Evolutionary conservation across 805 yeast genomes (phyloP), one percentile per base, ranked within the genome.

Genomic region (Candida loeiensis): DNA sequence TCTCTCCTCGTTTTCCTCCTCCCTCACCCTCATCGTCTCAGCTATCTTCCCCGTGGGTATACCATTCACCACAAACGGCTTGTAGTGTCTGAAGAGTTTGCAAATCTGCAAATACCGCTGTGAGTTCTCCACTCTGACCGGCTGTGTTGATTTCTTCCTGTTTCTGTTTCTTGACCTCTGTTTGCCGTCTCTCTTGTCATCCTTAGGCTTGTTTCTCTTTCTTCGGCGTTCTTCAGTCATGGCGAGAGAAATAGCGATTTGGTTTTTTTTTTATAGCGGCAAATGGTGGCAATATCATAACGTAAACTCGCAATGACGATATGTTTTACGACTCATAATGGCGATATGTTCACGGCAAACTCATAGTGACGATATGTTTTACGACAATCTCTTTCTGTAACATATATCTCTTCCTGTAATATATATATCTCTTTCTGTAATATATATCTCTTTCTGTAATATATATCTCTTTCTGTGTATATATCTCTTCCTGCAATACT

Each of bases 31-130:
- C 7, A 34, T 34, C 9, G 41, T 33, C 6, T 33, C 37, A 2
- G 34, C 33, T 22, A 53, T 43, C 36, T 45, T 51, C 9, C 41
- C 34, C 29, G 47, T 47, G 6, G 55, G 42, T 19, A 48, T 40
- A 1, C 73, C 73, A 45, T 67, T 68, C 24, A 68, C 51, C 9
- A 73, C 65, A 8, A 66, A 51, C 5, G 71, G 72, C 14, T 47
- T 50, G 43, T 53, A 57, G 14, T 51, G 47, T 26, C 55, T 55
- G 20, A 62, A 42, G 15, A 68, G 51, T 41, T 67, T 66, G 34
- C 54, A 53, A n/a, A 66, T 47, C 44, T 67, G 48, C 12, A 45
- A 27, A 35, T 42, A 41, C 24, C 35, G 26, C 36, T 43, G 37
- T 38, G 40, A n/a, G 21, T 25, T 37, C 25, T 37, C 40, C 17